Percentiles rank a stretch among this genome's conserved stretches.
Conservation (phyloP, 106 monocot species). For the Agapanthus africanus region DNA sequence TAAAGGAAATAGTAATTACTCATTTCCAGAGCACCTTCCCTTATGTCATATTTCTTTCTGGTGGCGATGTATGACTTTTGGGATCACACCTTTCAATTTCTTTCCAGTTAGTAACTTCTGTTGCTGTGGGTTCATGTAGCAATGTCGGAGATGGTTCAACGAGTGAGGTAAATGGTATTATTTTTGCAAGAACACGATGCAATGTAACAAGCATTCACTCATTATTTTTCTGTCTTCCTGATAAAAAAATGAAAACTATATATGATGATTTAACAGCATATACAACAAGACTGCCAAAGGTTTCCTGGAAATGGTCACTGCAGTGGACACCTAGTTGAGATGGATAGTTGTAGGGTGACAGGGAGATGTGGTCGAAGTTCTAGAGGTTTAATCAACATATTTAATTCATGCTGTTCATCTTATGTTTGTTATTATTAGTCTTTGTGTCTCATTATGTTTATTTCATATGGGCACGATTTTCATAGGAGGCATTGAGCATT, state of each 20-base stretch:
- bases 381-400: neutral
- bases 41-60: neutral
- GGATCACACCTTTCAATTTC: neutral
- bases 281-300: neutral
- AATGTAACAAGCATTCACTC: neutral
- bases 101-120: neutral
- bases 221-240: neutral
- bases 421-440: neutral
- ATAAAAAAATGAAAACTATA: too few species aligned
- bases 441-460: neutral
- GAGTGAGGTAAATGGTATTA: neutral
- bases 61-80: neutral
- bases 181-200: too few species aligned
- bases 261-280: neutral
- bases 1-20: neutral
- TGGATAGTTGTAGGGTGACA: neutral
- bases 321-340: neutral
- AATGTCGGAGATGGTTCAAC: neutral
- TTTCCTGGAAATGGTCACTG: neutral
- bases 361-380: neutral
- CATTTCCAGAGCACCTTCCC: neutral
- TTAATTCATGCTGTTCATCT: neutral
- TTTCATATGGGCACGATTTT: neutral
- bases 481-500: neutral
- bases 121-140: neutral